phyloP scores from a whole-genome alignment of 257 asterid genomes.

The Anisodus acutangulus region DNA sequence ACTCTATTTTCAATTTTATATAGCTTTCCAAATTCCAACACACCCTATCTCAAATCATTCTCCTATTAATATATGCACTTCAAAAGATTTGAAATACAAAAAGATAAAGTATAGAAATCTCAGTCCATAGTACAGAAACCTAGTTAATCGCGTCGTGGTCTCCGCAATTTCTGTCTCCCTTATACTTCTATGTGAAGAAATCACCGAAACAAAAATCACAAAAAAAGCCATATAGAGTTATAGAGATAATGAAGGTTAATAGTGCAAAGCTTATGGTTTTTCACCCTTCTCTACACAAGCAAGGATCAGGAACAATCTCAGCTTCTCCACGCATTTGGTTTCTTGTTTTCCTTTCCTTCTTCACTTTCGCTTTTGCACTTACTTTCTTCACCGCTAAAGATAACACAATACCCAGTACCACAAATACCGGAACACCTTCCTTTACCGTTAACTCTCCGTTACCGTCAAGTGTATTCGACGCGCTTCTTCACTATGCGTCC shows the following conservation, averaged over 20 bases:
- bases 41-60: slow-evolving; percentile 20
- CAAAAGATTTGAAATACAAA: background rate
- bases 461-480: slow-evolving; percentile 53
- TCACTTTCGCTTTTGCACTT: slow-evolving; percentile 61
- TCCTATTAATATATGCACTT: background rate
- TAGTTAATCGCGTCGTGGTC: slow-evolving; percentile 29
- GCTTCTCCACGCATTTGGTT: slow-evolving; percentile 63
- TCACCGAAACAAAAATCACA: background rate
- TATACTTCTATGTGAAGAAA: slow-evolving; percentile 2
- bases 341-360: slow-evolving; percentile 50
- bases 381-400: slow-evolving; percentile 61
- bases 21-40: slow-evolving; percentile 8
- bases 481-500: slow-evolving; percentile 79
- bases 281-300: slow-evolving; percentile 63
- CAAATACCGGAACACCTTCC: slow-evolving; percentile 18
- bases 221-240: background rate
- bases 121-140: background rate
- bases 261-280: slow-evolving; percentile 67
- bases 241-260: slow-evolving; percentile 54
- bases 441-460: slow-evolving; percentile 38
- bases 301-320: slow-evolving; percentile 42
- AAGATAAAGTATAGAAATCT: background rate
- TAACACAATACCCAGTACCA: slow-evolving; percentile 33
- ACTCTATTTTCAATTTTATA: background rate
- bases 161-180: slow-evolving; percentile 4